A percentile compares a stretch with the other conserved stretches of the same genome.
These are phyloP conservation scores for Daldinia childiae DNA, from an alignment of 495 filamentous ascomycete species.

Conservation along the genomic window DNA sequence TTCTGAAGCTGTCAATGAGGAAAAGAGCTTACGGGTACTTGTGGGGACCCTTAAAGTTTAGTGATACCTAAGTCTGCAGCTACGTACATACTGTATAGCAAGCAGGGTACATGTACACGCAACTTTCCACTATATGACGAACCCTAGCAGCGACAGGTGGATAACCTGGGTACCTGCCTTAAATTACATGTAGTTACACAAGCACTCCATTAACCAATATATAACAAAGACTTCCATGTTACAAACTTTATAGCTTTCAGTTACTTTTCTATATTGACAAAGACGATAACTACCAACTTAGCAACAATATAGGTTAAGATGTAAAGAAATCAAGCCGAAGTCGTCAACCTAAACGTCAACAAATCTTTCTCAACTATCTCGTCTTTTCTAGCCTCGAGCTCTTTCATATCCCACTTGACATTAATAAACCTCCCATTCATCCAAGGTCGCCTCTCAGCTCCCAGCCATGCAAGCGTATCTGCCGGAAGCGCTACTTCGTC, in stretches of 20 bases:
- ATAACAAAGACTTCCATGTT: too few species aligned
- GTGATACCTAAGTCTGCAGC: not conserved
- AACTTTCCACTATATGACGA: slow-evolving; percentile 16
- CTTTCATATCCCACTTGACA: slow-evolving; percentile 58
- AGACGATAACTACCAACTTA: too few species aligned
- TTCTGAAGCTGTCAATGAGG: slow-evolving; percentile 21
- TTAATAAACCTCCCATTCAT: slow-evolving; percentile 51
- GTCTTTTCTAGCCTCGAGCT: slow-evolving; percentile 56
- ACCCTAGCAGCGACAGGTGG: not conserved
- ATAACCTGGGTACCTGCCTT: not conserved
- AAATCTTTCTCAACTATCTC: slow-evolving; percentile 55
- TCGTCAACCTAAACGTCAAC: slow-evolving; percentile 57
- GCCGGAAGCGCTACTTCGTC: slow-evolving; percentile 52
- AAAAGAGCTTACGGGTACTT: slow-evolving; percentile 11
- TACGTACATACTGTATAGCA: too few species aligned
- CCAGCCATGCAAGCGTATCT: slow-evolving; percentile 52
- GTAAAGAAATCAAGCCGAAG: not conserved
- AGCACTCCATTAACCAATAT: not conserved
- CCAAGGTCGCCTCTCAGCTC: slow-evolving; percentile 51
- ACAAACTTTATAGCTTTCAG: too few species aligned
- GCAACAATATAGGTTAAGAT: not conserved
- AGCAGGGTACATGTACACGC: not conserved
- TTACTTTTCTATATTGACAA: too few species aligned
- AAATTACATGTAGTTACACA: not conserved
- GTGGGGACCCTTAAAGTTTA: slow-evolving; percentile 13